Base-by-base conservation (phyloP, 306 rosid genomes). In the Prunus kanzakura region DNA sequence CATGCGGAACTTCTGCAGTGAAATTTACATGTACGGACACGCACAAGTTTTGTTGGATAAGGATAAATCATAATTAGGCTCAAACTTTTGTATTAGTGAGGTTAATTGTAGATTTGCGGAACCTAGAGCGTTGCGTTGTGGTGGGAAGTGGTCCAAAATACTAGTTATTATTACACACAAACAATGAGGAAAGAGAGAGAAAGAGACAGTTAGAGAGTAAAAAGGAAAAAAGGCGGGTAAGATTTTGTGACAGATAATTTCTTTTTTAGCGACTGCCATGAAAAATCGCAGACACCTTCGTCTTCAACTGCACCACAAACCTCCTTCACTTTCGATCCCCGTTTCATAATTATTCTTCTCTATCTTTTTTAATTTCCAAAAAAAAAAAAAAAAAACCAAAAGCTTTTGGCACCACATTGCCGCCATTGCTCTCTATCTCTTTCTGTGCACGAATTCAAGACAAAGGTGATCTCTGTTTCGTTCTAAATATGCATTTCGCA, bases 401-500 rank as follows among this genome's bases (percentile, higher is more conserved):
- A 35, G 50, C 69, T 64, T 18, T 64, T 35, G 69, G 1, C 27
- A n/a, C 67, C 67, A 14, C 41, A 62, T 29, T 29, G 22, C 57
- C 20, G 43, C 52, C 71, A 22, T 11, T 20, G 1, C 38, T 25
- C 45, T 8, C 30, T 51, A 8, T 58, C 30, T 66, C 30, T 77
- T 41, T 30, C 46, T 29, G 11, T 41, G n/a, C 18, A 45, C 19
- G 27, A 64, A 23, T n/a, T 52, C 46, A 45, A 62, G 50, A 65
- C 30, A 13, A 68, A 75, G 67, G 20, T 1, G 54, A 50, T 64
- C 56, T n/a, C 38, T 30, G 32, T 50, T 8, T 66, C 55, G 16
- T 46, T 58, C 51, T 45, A 16, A 83, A 87, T 70, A 94, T 94
- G 98, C 93, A 83, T 85, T 94, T 92, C 82, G 81, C 94, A 14